These are phyloP conservation scores for Rhizopogon vinicolor DNA, from an alignment of 768 basidiomycete genomes.

Conservation along the genomic window DNA sequence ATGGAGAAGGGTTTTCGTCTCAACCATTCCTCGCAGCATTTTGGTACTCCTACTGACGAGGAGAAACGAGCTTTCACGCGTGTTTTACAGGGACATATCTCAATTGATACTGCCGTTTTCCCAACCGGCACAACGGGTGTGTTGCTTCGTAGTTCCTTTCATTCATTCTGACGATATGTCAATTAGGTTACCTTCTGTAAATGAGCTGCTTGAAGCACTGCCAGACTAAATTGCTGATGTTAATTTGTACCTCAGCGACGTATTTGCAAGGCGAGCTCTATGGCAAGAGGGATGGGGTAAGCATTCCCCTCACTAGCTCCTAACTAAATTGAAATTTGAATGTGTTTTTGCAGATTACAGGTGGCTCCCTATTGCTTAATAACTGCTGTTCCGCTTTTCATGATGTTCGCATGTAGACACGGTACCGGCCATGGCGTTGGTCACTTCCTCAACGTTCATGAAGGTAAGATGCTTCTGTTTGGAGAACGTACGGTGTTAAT, in stretches of 20 bases:
- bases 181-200: slow-evolving; percentile 53
- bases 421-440: slow-evolving; percentile 96
- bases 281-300: slow-evolving; percentile 87
- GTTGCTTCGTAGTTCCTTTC: slow-evolving; percentile 8
- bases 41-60: slow-evolving; percentile 77
- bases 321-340: not conserved
- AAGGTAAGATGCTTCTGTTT: slow-evolving; percentile 35
- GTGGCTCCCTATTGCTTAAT: slow-evolving; percentile 23
- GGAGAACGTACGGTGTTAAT: slow-evolving; percentile 1
- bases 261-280: slow-evolving; percentile 71
- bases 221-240: not conserved
- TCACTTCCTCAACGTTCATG: slow-evolving; percentile 91
- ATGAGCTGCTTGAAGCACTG: slow-evolving; percentile 6
- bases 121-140: slow-evolving; percentile 75
- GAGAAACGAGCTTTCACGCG: slow-evolving; percentile 89
- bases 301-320: slow-evolving; percentile 13
- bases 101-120: slow-evolving; percentile 82
- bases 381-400: not conserved
- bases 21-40: slow-evolving; percentile 53
- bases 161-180: not conserved
- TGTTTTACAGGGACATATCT: slow-evolving; percentile 88
- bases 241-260: slow-evolving; percentile 47
- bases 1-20: not conserved
- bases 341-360: slow-evolving; percentile 45
- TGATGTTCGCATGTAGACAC: slow-evolving; percentile 43